Evolutionary conservation across 2,329 filamentous ascomycete genomes (phyloP).

Genomic region (Lecanicillium sp.): DNA sequence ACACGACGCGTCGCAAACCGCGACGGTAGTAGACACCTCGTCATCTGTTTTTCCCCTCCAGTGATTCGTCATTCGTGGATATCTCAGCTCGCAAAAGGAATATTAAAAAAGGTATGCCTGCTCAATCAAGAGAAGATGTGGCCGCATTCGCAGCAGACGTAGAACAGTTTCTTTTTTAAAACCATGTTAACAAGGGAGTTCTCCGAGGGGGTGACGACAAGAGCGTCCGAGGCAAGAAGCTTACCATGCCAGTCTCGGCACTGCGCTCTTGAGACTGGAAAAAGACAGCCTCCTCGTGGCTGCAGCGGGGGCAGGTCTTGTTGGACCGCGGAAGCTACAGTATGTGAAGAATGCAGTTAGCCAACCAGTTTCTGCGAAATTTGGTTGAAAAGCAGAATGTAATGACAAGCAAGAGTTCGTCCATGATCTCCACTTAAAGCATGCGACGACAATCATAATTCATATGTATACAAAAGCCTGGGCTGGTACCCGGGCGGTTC

Average conservation of each 20-base stretch:
- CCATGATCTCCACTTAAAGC: too few relatives aligned
- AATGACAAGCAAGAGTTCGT: too few relatives aligned
- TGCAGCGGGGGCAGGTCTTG: constrained; percentile 77
- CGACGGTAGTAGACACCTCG: too few relatives aligned
- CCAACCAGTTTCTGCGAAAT: constrained; percentile 24
- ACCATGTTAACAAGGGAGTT: constrained; percentile 2
- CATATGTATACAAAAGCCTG: too few relatives aligned
- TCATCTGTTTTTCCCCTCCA: too few relatives aligned
- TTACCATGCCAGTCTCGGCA: constrained; percentile 96
- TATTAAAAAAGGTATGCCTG: constrained; percentile 17
- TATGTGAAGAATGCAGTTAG: constrained; percentile 33
- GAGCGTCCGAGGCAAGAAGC: constrained; percentile 20
- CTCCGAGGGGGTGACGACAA: not conserved
- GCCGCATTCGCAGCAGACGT: constrained; percentile 90
- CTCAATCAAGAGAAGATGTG: constrained; percentile 70
- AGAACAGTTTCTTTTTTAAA: constrained; percentile 68
- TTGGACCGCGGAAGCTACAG: constrained; percentile 83
- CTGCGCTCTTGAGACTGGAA: constrained; percentile 98
- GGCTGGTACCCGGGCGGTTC: too few relatives aligned
- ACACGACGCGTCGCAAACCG: too few relatives aligned
- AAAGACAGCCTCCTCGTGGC: constrained; percentile 86
- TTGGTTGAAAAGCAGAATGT: not conserved
- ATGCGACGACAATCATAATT: too few relatives aligned
- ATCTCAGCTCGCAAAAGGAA: constrained; percentile 9
- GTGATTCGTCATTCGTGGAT: constrained; percentile 3